Evolutionary conservation across 1,284 basidiomycete species (phyloP).

Genomic region (Ganoderma meredithae): DNA sequence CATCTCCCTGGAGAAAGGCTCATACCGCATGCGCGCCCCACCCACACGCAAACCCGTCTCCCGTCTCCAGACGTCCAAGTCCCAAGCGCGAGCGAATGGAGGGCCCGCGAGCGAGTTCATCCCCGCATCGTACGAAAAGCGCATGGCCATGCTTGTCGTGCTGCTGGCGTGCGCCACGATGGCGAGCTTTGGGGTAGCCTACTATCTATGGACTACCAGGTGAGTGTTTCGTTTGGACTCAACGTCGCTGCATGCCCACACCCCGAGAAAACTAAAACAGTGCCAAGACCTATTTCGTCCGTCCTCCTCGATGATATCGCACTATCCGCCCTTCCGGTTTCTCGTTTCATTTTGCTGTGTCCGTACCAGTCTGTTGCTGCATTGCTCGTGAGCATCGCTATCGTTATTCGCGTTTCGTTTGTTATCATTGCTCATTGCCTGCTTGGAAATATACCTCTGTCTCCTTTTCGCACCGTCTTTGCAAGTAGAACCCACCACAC

Average conservation of each 20-base stretch:
- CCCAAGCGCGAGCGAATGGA: constrained; percentile 10
- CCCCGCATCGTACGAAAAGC: constrained; percentile 37
- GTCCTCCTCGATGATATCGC: not conserved
- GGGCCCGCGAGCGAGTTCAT: constrained; percentile 19
- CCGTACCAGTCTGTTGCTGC: not conserved
- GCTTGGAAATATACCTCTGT: not conserved
- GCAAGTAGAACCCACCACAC: not conserved
- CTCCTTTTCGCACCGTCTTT: not conserved
- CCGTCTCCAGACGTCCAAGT: constrained; percentile 17
- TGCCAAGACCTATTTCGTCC: not conserved
- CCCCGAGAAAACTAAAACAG: not conserved
- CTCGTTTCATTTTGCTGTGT: not conserved
- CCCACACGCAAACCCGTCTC: constrained; percentile 29
- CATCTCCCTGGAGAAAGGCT: constrained; percentile 65
- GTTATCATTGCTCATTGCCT: constrained; percentile 1
- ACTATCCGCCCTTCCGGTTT: not conserved
- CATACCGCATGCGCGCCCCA: constrained; percentile 64
- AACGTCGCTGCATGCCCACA: not conserved
- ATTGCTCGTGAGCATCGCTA: constrained; percentile 3
- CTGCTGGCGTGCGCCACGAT: constrained; percentile 57
- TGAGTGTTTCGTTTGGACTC: constrained; percentile 43
- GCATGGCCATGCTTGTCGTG: constrained; percentile 48
- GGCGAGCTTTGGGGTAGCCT: constrained; percentile 63
- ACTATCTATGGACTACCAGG: constrained; percentile 71
- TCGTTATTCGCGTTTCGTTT: constrained; percentile 13